A percentile compares a stretch with the other conserved stretches of the same genome.
Conservation (phyloP, 2,329 filamentous ascomycete species). For the Trichoderma lentiforme region DNA sequence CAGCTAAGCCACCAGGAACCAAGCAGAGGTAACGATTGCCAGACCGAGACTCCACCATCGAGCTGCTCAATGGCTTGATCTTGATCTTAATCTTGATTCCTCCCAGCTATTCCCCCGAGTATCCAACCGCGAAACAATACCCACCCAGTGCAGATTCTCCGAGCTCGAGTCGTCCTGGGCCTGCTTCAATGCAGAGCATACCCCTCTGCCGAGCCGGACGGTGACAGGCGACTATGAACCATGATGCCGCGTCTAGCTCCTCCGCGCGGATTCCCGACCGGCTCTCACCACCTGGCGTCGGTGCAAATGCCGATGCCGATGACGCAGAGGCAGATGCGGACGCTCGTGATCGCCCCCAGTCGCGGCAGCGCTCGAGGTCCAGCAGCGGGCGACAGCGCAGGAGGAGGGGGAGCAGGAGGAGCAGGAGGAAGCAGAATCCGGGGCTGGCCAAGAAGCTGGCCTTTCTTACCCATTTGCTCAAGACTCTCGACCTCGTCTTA, state of each 20-base stretch:
- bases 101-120: background rate
- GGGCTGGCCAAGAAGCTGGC: conserved; percentile 55
- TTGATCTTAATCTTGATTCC: background rate
- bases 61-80: background rate
- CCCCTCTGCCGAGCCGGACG: conserved; percentile 31
- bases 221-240: conserved; percentile 47
- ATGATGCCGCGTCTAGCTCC: conserved; percentile 46
- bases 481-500: conserved; percentile 59
- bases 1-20: conserved; percentile 6
- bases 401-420: conserved; percentile 38
- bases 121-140: background rate
- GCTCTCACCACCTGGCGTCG: conserved; percentile 17
- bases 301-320: conserved; percentile 19
- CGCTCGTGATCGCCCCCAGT: conserved; percentile 1
- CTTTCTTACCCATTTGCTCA: conserved; percentile 59
- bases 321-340: conserved; percentile 8
- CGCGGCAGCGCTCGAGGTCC: conserved; percentile 22
- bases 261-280: conserved; percentile 32
- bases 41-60: background rate
- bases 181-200: conserved; percentile 19
- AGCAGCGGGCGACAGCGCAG: conserved; percentile 31
- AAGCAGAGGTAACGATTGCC: background rate
- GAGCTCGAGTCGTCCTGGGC: background rate
- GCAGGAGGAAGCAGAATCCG: conserved; percentile 37
- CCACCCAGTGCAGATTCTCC: background rate